Percentiles rank a stretch among this genome's conserved stretches.
These are phyloP conservation scores for Microdochium bolleyi DNA, from an alignment of 2,329 filamentous ascomycete species.

Conservation along the genomic window DNA sequence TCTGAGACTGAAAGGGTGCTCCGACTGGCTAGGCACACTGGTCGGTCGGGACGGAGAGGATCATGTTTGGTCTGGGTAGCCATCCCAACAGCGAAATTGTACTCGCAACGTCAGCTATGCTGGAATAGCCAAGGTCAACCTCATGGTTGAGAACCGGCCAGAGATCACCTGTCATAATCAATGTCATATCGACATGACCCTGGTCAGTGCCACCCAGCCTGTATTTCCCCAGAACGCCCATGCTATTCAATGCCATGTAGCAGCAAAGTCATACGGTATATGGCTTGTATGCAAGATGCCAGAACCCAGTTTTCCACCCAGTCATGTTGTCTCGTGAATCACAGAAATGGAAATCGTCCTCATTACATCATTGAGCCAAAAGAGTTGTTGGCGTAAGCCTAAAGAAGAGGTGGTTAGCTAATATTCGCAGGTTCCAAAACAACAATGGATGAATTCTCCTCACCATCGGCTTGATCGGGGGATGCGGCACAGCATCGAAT, in stretches of 20 bases:
- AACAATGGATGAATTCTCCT: constrained; percentile 11
- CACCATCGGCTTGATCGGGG: constrained; percentile 89
- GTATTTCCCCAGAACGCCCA: constrained; percentile 20
- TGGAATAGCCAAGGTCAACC: no score
- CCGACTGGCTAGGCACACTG: constrained; percentile 57
- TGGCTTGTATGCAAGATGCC: background rate
- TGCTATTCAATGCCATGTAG: constrained; percentile 14
- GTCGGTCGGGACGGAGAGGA: constrained; percentile 39
- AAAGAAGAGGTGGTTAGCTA: constrained; percentile 15
- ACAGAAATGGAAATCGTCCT: constrained; percentile 5
- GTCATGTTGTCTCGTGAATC: constrained; percentile 12
- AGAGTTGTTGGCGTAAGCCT: constrained; percentile 81
- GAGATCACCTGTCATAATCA: background rate
- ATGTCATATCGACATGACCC: background rate
- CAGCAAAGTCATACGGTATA: constrained; percentile 14
- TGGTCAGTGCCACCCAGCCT: constrained; percentile 2
- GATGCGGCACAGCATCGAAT: constrained; percentile 95
- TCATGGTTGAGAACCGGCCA: no score
- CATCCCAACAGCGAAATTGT: background rate
- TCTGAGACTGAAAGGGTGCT: constrained; percentile 47
- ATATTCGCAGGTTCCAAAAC: constrained; percentile 1
- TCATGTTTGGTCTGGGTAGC: constrained; percentile 40
- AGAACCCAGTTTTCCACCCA: constrained; percentile 5
- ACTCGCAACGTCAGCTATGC: background rate
- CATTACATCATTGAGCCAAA: constrained; percentile 69